Evolutionary conservation across 2,329 filamentous ascomycete genomes (phyloP).

Genomic region (Pezicula neosporulosa): DNA sequence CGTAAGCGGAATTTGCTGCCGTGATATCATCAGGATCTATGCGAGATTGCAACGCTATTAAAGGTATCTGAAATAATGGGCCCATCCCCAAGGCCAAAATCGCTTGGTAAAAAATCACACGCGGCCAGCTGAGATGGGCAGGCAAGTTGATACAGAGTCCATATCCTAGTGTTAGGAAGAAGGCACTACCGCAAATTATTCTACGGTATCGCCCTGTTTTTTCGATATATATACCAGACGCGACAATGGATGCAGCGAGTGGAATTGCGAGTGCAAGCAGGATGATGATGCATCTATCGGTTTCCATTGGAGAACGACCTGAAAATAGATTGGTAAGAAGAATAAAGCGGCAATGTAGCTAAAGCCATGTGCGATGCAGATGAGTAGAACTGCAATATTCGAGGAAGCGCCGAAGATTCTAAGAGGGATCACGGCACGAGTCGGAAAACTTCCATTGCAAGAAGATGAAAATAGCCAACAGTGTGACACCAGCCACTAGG

Average conservation of each 20-base stretch:
- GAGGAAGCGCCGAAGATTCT: too few species aligned
- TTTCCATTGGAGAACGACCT: conserved; percentile 66
- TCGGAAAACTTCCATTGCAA: too few species aligned
- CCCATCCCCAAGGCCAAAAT: conserved; percentile 60
- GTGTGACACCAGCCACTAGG: too few species aligned
- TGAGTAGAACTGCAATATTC: too few species aligned
- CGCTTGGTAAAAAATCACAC: conserved; percentile 57
- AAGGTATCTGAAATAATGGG: conserved; percentile 62
- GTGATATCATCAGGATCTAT: conserved; percentile 59
- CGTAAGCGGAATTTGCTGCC: conserved; percentile 58
- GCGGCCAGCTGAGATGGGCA: conserved; percentile 47
- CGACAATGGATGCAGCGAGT: conserved; percentile 57
- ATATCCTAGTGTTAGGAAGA: conserved; percentile 57
- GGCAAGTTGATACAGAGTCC: conserved; percentile 60
- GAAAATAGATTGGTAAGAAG: conserved; percentile 62
- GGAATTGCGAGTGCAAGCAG: conserved; percentile 66
- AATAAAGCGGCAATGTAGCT: too few species aligned
- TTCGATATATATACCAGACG: conserved; percentile 50
- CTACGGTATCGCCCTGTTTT: conserved; percentile 61
- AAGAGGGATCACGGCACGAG: too few species aligned
- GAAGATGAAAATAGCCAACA: too few species aligned
- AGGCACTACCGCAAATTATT: conserved; percentile 54
- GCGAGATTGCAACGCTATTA: conserved; percentile 64
- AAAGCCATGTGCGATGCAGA: too few species aligned
- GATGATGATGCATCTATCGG: conserved; percentile 71